Evolutionary conservation across 305 asterid genomes (phyloP).

Genomic region (Fraxinus nigra): DNA sequence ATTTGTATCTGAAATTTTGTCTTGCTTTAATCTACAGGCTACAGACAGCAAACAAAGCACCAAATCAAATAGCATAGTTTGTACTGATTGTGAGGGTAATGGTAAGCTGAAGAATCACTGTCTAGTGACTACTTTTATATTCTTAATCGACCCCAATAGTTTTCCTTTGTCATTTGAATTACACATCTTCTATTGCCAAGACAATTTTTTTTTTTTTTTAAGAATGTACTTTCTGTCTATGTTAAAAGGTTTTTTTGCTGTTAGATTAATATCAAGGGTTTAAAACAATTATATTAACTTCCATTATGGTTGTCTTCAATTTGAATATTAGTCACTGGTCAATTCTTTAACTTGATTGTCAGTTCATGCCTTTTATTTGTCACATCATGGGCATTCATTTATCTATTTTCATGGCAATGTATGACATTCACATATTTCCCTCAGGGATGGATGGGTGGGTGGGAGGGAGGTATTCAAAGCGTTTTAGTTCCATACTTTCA

Average conservation of each 20-base stretch:
- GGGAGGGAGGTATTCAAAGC: not conserved
- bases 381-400: not conserved
- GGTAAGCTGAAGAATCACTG: conserved; percentile 40
- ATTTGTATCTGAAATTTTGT: conserved; percentile 11
- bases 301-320: not conserved
- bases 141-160: not conserved
- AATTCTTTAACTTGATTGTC: not conserved
- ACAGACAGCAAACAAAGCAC: conserved; percentile 27
- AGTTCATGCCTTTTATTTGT: not conserved
- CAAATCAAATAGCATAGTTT: conserved; percentile 45
- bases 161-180: not conserved
- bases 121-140: not conserved
- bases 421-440: not conserved
- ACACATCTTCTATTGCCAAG: not conserved
- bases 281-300: not conserved
- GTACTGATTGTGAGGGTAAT: conserved; percentile 59
- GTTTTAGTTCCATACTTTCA: not conserved
- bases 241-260: not conserved
- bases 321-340: not conserved
- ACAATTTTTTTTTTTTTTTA: not conserved
- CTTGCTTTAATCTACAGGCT: conserved; percentile 38
- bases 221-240: not conserved
- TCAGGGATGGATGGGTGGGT: not conserved
- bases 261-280: not conserved
- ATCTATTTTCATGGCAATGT: not conserved